Base-by-base conservation (phyloP, 2,329 filamentous ascomycete genomes). In the Microcera coccophila region DNA sequence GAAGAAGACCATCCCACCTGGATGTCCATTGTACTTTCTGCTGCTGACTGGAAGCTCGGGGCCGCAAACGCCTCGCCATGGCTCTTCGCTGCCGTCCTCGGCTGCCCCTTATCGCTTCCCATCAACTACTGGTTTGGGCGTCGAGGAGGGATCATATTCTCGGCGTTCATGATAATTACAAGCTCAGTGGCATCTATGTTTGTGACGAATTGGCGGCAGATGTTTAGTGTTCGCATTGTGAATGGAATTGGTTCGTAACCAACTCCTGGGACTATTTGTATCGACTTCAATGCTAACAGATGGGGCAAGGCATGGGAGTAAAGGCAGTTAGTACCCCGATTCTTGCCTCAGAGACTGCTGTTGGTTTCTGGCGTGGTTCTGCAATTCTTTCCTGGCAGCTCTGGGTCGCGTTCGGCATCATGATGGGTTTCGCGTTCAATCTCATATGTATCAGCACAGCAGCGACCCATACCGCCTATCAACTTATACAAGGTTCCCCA, bases 241-340 rank as follows among this genome's bases (percentile, higher is more conserved):
- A 69, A 68, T 39, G 68, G 68, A 4, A 47, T 70, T 15, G 66
- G 67, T 69, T 29, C 42, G 64, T 51, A 26, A 41, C 14, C 2
- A 22, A 26, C 20, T 29, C 29, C 18, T n/a, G 20, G 24, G 2
- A 16, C 14, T 8, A 15, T 38, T 5, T 57, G 48, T 16, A 15
- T 5, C 4, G 18, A n/a, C 7, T 24, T 21, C 19, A 3, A 22
- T 3, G 4, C 37, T 45, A 8, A 54, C 10, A 20, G 14, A 15
- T 37, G 2, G 5, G 3, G n/a, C 12, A 26, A 64, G 71, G 68
- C 1, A 74, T 74, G 71, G 71, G 71, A 0, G 63, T 74, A 18
- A 74, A 74, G 46, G 71, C 72, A 1, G 70, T 73, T 26, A 74
- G 69, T 28, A 70, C 71, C 0, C 68, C 71, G 1, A 71, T 74